Percentiles rank a stretch among this genome's conserved stretches.
These are phyloP conservation scores for Suaeda aralocaspica DNA, from an alignment of 148 eudicot genomes.

Conservation along the genomic window DNA sequence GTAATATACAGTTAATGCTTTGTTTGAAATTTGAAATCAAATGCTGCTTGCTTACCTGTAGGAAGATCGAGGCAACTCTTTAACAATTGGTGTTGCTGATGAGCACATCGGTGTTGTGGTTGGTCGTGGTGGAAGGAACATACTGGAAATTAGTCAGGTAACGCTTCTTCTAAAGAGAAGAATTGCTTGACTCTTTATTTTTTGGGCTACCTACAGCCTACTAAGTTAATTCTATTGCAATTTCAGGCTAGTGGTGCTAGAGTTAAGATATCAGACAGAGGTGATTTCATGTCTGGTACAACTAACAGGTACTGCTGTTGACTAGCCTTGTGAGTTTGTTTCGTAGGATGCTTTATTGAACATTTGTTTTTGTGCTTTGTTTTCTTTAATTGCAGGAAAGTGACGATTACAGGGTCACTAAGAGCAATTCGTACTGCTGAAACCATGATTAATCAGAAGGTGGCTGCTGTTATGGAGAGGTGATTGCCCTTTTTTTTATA, in stretches of 20 bases:
- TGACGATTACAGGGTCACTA: slow-evolving; percentile 85
- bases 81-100: slow-evolving; percentile 92
- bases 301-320: slow-evolving; percentile 58
- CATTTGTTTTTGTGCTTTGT: not conserved
- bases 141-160: slow-evolving; percentile 87
- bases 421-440: slow-evolving; percentile 73
- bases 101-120: slow-evolving; percentile 94
- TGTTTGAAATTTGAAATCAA: slow-evolving; percentile 12
- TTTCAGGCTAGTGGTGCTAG: slow-evolving; percentile 90
- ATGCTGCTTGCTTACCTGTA: slow-evolving; percentile 27
- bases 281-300: slow-evolving; percentile 95
- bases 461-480: slow-evolving; percentile 60
- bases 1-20: not conserved
- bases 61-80: slow-evolving; percentile 67
- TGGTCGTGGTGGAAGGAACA: slow-evolving; percentile 90
- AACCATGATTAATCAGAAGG: slow-evolving; percentile 72
- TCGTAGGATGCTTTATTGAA: not conserved
- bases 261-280: slow-evolving; percentile 91
- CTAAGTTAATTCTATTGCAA: slow-evolving; percentile 13
- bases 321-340: not conserved
- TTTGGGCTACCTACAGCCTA: not conserved
- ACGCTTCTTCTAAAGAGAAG: not conserved
- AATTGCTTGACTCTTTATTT: not conserved
- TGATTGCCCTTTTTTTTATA: slow-evolving; percentile 21
- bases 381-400: slow-evolving; percentile 63